A percentile compares a stretch with the other conserved stretches of the same genome.
Evolutionary conservation across 1,139 yeast species (phyloP).

Genomic region (Komagataea norvegica): DNA sequence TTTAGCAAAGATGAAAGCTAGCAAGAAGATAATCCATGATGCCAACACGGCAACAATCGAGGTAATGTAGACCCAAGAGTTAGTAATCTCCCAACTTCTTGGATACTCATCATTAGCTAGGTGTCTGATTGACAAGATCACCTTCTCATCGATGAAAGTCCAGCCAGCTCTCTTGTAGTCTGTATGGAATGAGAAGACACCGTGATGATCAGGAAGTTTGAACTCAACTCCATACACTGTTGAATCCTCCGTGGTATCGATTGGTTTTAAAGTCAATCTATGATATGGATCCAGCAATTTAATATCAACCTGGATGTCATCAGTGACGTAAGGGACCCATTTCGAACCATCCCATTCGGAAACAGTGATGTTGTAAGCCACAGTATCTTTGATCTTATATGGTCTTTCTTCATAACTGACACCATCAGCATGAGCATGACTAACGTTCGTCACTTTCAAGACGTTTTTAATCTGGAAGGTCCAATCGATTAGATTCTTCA

Average conservation of each 20-base stretch:
- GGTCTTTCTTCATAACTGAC: conserved; percentile 41
- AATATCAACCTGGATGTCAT: conserved; percentile 75
- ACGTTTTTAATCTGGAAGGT: conserved; percentile 65
- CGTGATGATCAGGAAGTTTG: conserved; percentile 90
- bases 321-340: conserved; percentile 65
- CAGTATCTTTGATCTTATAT: conserved; percentile 72
- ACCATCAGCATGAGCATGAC: conserved; percentile 43
- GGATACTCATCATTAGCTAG: conserved; percentile 94
- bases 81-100: conserved; percentile 88
- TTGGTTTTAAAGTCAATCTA: conserved; percentile 54
- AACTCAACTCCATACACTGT: conserved; percentile 53
- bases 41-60: conserved; percentile 64
- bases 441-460: conserved; percentile 49
- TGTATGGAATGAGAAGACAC: conserved; percentile 83
- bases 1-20: conserved; percentile 43
- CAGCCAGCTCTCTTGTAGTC: conserved; percentile 79
- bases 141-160: conserved; percentile 59
- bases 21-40: conserved; percentile 73
- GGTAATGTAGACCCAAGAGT: conserved; percentile 86
- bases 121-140: conserved; percentile 83
- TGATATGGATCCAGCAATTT: conserved; percentile 95
- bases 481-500: conserved; percentile 65
- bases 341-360: conserved; percentile 47
- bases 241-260: conserved; percentile 27
- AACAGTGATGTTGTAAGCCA: conserved; percentile 48